Evolutionary conservation across 768 basidiomycete species (phyloP), one percentile per base, ranked within the genome.

Genomic region (Hortiboletus campestris): DNA sequence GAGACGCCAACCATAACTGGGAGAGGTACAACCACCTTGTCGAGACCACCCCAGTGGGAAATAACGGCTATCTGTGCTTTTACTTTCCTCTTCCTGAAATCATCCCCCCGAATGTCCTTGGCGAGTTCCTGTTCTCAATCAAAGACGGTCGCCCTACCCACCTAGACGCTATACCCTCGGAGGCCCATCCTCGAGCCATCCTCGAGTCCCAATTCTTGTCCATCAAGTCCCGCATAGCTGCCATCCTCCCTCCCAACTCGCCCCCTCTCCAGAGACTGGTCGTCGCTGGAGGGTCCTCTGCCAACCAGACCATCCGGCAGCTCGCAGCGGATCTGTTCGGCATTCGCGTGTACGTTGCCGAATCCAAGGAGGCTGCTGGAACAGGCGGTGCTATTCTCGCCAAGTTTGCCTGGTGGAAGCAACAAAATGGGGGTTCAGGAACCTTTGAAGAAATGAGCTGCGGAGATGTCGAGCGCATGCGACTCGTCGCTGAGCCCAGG

Each of bases 41-140:
- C 36, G 38, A 53, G 17, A 3, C 6, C 17, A 54, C 51, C 1
- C 55, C 50, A 13, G 36, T 16, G 9, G 51, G 55, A 1, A 53
- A 53, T 4, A 39, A 44, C n/a, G 40, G 36, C n/a, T 13, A 45
- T 19, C 28, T 56, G 13, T 43, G 36, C 36, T 40, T 56, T 12
- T 56, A 56, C 55, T 54, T 56, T 53, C 51, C 51, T n/a, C 43
- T 56, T 3, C 55, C 55, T 8, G 55, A 56, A 28, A 56, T 56
- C 4, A 56, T 56, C 5, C 55, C 55, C 16, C 55, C 51, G 1
- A 53, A 56, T 29, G 55, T 53, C 13, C 13, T 32, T 1, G 55
- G 55, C 51, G 44, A 56, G 22, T 54, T 56, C 19, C 16, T 54
- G 1, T 56, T 56, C 29, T 14, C 51, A 0, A 54, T 38, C 1